Conservation (phyloP, 768 basidiomycete species). For the Collybia nuda region DNA sequence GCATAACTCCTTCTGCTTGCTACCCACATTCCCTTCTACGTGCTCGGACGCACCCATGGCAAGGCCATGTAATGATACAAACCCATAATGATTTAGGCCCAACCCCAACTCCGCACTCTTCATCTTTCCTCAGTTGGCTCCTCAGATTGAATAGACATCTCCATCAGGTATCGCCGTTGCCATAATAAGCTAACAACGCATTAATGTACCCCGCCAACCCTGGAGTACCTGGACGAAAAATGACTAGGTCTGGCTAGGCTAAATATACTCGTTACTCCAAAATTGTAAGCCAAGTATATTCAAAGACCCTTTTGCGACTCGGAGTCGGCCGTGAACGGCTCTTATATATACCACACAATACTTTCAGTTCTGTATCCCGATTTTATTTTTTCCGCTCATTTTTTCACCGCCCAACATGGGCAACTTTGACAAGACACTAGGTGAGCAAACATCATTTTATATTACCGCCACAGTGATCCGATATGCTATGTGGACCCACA, state of each 20-base stretch:
- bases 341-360: too few species aligned
- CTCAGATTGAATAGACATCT: too few species aligned
- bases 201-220: neutral
- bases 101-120: too few species aligned
- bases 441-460: neutral
- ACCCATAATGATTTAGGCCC: too few species aligned
- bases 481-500: neutral
- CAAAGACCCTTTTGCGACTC: neutral
- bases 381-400: neutral
- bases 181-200: neutral
- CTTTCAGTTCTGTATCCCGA: neutral
- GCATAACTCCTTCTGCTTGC: too few species aligned
- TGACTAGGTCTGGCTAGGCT: neutral
- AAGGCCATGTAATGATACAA: too few species aligned
- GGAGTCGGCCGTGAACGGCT: too few species aligned
- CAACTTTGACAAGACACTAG: conserved; percentile 6
- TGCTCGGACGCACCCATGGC: too few species aligned
- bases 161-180: too few species aligned
- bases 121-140: too few species aligned
- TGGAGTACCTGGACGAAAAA: neutral
- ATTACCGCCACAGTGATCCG: neutral
- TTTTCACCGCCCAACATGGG: conserved; percentile 3
- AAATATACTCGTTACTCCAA: too few species aligned
- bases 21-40: too few species aligned
- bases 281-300: neutral